phyloP scores from a whole-genome alignment of 306 rosid genomes.

The Potentilla sterilis region DNA sequence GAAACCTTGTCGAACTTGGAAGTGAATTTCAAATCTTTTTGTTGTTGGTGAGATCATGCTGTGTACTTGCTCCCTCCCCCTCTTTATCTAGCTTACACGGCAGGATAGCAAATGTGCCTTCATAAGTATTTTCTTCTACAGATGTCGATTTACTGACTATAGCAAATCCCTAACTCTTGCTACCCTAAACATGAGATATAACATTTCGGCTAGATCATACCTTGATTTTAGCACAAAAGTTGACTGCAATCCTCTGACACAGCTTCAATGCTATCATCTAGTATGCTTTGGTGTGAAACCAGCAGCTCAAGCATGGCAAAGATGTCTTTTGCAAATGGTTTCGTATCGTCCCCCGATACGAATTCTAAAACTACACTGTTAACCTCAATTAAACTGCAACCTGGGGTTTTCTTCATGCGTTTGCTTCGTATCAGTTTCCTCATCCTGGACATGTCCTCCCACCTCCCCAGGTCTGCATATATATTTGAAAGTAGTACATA shows the following conservation, averaged over 20 bases:
- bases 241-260: slow-evolving; percentile 13
- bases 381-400: slow-evolving; percentile 70
- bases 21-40: background rate
- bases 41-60: background rate
- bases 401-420: slow-evolving; percentile 67
- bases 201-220: background rate
- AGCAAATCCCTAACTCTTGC: background rate
- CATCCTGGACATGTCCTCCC: slow-evolving; percentile 63
- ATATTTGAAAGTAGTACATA: slow-evolving; percentile 72
- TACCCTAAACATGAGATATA: background rate
- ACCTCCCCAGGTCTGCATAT: slow-evolving; percentile 69
- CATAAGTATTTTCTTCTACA: too few relatives aligned
- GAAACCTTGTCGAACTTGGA: slow-evolving; percentile 7
- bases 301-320: slow-evolving; percentile 47
- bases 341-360: slow-evolving; percentile 52
- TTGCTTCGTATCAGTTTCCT: slow-evolving; percentile 59
- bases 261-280: slow-evolving; percentile 27
- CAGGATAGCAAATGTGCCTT: too few relatives aligned
- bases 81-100: too few relatives aligned
- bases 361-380: slow-evolving; percentile 59
- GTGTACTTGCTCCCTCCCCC: background rate
- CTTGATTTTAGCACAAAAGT: background rate
- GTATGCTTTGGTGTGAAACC: slow-evolving; percentile 30
- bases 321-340: slow-evolving; percentile 53
- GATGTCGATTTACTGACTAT: background rate